Evolutionary conservation across 257 asterid species (phyloP), one percentile per base, ranked within the genome.

Genomic region (Primulina tabacum): DNA sequence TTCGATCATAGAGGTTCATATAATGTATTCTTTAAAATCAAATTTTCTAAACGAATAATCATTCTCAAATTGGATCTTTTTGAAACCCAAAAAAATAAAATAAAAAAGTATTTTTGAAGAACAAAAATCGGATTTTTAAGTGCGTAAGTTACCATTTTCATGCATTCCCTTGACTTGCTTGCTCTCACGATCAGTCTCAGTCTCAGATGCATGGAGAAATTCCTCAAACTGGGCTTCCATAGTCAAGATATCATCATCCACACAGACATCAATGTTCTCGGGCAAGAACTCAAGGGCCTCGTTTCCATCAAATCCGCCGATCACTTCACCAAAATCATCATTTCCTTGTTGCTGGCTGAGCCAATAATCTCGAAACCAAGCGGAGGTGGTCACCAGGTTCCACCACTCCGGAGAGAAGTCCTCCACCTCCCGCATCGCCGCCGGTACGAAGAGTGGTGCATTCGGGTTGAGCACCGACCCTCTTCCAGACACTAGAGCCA

Each of bases 391-490:
- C 76, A 90, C 93, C 70, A 92, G 84, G 70, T 83, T 76, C 96
- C 97, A 92, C 98, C 98, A 92, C 65, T 90, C 93, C 1, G 95
- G 95, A 7, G 98, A 92, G 82, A 88, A 92, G 59, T 92, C 98
- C 85, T 88, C 98, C 72, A 92, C 98, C 67, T 83, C 88, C 73
- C 90, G 87, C 85, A 92, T 76, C 2, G 83, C 88, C 5, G 96
- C 87, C 21, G 98, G 98, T 57, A 92, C 76, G 52, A 81, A 92
- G 73, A 83, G 76, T 0, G 98, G 95, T 0, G 98, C 98, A 65
- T 92, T 84, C 4, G 98, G 98, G 76, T 90, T 90, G 76, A 90
- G 82, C 21, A 83, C 65, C 7, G 97, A 92, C 70, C 95, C 79
- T 76, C 87, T 77, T 38, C 96, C 92, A 35, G 96, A 85, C 17